Base-by-base conservation (phyloP, 2,329 filamentous ascomycete species). In the Aciculosporium take region DNA sequence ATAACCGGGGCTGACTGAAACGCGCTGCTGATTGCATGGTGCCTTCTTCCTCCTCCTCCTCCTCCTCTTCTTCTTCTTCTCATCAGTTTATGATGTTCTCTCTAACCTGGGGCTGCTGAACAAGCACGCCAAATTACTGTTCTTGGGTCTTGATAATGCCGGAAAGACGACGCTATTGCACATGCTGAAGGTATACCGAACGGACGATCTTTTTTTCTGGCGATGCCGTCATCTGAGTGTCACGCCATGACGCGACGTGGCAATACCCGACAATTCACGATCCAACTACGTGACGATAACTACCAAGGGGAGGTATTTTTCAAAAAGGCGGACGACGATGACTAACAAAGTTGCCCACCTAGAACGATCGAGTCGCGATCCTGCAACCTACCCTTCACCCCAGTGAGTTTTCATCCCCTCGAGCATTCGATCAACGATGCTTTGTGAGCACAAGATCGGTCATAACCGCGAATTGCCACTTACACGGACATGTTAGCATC, bases 101-200 rank as follows among this genome's bases (percentile, higher is more conserved):
- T 84, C 87, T 56, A 84, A 79, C 50, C 74, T 94, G 49, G 87
- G 87, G 55, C 74, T 94, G 57, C 72, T 89, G 52, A 94, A 94
- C 77, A 94, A 94, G 75, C 85, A 94, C 64, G 87, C 86, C 57
- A 94, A 94, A 76, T 76, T 94, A 45, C 76, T 94, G 45, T 94
- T 94, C 69, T 78, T 94, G 49, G 87, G 87, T 53, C 80, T 94
- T 48, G 87, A 94, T 63, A 94, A 94, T 68, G 87, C 87, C 39
- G 87, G 87, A 66, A 94, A 94, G 74, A 94, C 87, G 41, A 94
- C 87, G 34, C 71, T 94, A 53, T 69, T 94, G 59, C 87, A 94
- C 67, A 94, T 94, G 87, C 66, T 94, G 65, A 94, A 94, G 83
- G 83, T 87, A 64, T 56, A 74, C 23, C 32, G 20, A 23, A 40